Conservation (phyloP, 306 rosid genomes). For the Cucumis melo region DNA sequence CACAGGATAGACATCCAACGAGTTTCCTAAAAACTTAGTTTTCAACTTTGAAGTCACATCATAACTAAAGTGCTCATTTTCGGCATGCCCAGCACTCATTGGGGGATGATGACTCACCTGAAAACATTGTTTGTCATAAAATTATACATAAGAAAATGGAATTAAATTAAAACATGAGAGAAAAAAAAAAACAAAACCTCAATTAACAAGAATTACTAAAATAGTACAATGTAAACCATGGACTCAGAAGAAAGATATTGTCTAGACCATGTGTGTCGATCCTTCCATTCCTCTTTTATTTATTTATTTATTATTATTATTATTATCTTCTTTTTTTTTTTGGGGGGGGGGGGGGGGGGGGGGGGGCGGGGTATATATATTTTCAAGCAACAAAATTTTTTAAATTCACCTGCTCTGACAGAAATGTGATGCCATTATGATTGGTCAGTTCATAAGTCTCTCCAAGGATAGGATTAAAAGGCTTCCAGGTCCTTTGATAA, state of each 20-base stretch:
- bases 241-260: not conserved
- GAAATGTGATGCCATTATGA: slow-evolving; percentile 60
- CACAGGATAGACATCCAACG: slow-evolving; percentile 75
- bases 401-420: slow-evolving; percentile 74
- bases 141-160: not conserved
- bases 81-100: slow-evolving; percentile 88
- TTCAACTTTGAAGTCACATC: slow-evolving; percentile 86
- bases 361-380: not conserved
- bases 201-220: not conserved
- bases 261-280: not conserved
- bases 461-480: slow-evolving; percentile 92
- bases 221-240: not conserved
- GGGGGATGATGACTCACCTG: slow-evolving; percentile 99
- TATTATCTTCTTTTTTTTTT: no score
- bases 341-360: not conserved
- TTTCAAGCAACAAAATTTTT: slow-evolving; percentile 4
- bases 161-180: not conserved
- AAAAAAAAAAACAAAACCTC: not conserved
- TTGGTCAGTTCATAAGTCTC: slow-evolving; percentile 82
- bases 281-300: no score
- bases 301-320: no score
- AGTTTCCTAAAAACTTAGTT: slow-evolving; percentile 86
- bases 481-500: slow-evolving; percentile 93
- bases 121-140: slow-evolving; percentile 3
- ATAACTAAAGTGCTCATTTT: slow-evolving; percentile 77